phyloP scores from a whole-genome alignment of 2,329 filamentous ascomycete genomes.

The Claviceps quebecensis region DNA sequence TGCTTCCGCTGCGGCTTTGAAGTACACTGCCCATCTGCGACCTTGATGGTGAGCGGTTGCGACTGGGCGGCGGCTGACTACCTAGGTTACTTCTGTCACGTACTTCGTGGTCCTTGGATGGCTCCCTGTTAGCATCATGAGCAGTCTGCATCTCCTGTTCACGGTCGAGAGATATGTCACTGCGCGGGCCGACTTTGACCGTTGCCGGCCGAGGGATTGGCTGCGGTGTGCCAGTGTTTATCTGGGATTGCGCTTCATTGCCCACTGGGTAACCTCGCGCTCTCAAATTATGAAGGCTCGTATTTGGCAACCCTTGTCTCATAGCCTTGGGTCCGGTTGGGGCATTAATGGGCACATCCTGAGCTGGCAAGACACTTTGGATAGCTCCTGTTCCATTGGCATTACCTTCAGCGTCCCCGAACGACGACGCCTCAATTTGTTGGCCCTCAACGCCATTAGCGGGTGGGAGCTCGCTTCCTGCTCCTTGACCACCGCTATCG shows the following conservation, averaged over 20 bases:
- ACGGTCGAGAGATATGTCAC: constrained; percentile 29
- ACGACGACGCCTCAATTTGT: constrained; percentile 10
- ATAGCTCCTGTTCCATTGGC: constrained; percentile 14
- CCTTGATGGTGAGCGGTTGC: constrained; percentile 18
- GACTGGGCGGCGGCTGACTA: constrained; percentile 9
- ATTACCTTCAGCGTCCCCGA: constrained; percentile 18
- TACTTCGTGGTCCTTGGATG: constrained; percentile 12
- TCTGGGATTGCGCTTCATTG: constrained; percentile 24
- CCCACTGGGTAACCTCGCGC: constrained; percentile 35
- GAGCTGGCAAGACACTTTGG: constrained; percentile 20
- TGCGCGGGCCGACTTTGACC: constrained; percentile 23
- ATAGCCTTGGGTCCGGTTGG: constrained; percentile 91
- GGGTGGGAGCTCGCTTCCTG: constrained; percentile 6
- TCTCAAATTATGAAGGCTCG: constrained; percentile 53
- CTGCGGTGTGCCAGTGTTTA: constrained; percentile 6
- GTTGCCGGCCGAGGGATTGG: constrained; percentile 4
- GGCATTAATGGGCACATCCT: constrained; percentile 49
- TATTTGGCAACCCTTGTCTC: constrained; percentile 77
- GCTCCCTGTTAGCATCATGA: constrained; percentile 18
- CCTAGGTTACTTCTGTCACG: constrained; percentile 12
- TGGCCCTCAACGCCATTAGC: constrained; percentile 10
- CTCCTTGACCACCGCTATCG: constrained; percentile 3
- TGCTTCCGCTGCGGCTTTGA: constrained; percentile 13
- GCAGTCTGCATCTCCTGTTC: constrained; percentile 21
- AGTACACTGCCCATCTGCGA: constrained; percentile 20